Evolutionary conservation across 2,329 filamentous ascomycete genomes (phyloP).

Genomic region (Drechslera avenae): DNA sequence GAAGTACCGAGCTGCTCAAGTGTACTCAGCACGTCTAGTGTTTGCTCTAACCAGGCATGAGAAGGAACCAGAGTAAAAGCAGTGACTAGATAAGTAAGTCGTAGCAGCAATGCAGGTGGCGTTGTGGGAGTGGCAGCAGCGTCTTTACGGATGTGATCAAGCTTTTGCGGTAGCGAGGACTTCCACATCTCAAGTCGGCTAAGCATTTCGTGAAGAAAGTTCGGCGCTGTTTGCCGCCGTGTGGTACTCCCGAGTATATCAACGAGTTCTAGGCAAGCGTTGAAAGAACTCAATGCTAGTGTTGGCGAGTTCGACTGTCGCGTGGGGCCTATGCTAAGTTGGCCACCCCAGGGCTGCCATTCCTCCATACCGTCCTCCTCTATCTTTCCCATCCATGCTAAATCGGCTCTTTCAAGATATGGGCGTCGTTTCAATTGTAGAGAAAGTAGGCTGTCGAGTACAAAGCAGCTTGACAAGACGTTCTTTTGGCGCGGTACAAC

Average conservation of each 20-base stretch:
- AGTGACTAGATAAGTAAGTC: slow-evolving; percentile 32
- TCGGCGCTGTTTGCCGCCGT: slow-evolving; percentile 22
- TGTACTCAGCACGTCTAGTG: slow-evolving; percentile 28
- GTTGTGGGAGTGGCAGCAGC: slow-evolving; percentile 22
- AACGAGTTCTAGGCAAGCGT: slow-evolving; percentile 51
- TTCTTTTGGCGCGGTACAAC: slow-evolving; percentile 42
- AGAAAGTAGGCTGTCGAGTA: slow-evolving; percentile 65
- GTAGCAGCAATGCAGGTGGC: slow-evolving; percentile 36
- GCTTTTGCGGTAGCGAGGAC: slow-evolving; percentile 28
- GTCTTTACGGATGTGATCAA: slow-evolving; percentile 31
- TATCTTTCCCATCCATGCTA: slow-evolving; percentile 55
- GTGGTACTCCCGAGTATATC: slow-evolving; percentile 27
- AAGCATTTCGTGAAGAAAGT: slow-evolving; percentile 44
- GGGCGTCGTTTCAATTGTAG: slow-evolving; percentile 56
- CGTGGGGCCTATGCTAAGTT: slow-evolving; percentile 43
- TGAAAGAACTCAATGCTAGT: slow-evolving; percentile 59
- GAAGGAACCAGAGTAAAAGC: slow-evolving; percentile 28
- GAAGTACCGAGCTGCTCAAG: slow-evolving; percentile 29
- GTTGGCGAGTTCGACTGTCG: slow-evolving; percentile 34
- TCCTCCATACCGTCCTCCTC: slow-evolving; percentile 72
- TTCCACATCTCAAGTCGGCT: slow-evolving; percentile 49
- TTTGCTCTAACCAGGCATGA: slow-evolving; percentile 23
- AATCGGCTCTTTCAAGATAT: slow-evolving; percentile 56
- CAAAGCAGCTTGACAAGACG: slow-evolving; percentile 62
- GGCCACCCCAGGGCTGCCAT: slow-evolving; percentile 72